These are phyloP conservation scores for Pinus tabuliformis DNA, from an alignment of 75 land plant genomes.

Conservation along the genomic window DNA sequence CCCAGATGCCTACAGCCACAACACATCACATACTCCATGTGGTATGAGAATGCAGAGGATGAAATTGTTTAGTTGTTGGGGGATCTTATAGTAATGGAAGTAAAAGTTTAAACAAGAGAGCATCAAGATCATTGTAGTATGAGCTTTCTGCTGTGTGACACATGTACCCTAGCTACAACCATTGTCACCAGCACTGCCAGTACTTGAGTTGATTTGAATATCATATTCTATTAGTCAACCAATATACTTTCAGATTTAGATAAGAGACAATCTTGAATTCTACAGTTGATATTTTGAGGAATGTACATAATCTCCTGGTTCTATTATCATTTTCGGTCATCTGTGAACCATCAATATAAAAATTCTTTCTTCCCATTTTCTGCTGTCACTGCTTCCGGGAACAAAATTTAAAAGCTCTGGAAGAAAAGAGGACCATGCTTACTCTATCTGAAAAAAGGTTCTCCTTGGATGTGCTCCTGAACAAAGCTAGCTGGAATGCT, in stretches of 20 bases:
- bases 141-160: background rate
- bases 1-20: background rate
- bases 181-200: background rate
- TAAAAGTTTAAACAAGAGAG: background rate
- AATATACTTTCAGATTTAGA: background rate
- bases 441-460: constrained; percentile 77
- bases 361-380: background rate
- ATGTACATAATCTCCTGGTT: background rate
- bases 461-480: constrained; percentile 51
- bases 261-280: background rate
- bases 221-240: background rate
- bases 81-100: background rate
- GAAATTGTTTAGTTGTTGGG: background rate
- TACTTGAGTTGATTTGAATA: background rate
- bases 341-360: background rate
- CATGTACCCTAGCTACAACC: background rate
- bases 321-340: background rate
- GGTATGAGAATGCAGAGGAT: background rate
- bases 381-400: background rate
- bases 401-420: background rate
- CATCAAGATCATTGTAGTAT: background rate
- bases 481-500: constrained; percentile 72
- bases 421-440: constrained; percentile 7
- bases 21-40: background rate
- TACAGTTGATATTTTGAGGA: background rate